Conservation (phyloP, 2,329 filamentous ascomycete genomes). For the Verticillium tricorpus region DNA sequence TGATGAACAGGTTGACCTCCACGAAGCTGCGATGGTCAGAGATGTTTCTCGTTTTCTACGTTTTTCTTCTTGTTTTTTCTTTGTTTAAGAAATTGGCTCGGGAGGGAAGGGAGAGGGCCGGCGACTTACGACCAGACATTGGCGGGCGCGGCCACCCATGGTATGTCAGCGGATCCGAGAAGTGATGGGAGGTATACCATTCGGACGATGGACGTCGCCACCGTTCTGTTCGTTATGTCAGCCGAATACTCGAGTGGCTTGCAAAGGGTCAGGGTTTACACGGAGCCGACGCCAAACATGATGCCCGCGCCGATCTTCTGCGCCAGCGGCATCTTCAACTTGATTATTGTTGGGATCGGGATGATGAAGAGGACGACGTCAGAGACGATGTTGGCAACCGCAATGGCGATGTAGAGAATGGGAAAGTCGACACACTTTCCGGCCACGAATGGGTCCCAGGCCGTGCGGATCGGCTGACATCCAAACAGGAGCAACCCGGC, state of each 20-base stretch:
- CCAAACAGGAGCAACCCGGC: slow-evolving; percentile 15
- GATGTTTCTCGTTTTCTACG: not conserved
- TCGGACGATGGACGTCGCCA: slow-evolving; percentile 19
- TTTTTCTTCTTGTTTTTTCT: no score
- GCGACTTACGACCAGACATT: slow-evolving; percentile 14
- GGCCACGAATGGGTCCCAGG: slow-evolving; percentile 14
- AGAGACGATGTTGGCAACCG: slow-evolving; percentile 39
- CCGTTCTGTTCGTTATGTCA: slow-evolving; percentile 16
- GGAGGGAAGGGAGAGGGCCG: not conserved
- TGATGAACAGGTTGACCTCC: slow-evolving; percentile 22
- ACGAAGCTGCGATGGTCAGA: slow-evolving; percentile 16
- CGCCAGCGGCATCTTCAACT: slow-evolving; percentile 35
- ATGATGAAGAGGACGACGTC: slow-evolving; percentile 40
- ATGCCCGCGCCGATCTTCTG: slow-evolving; percentile 39
- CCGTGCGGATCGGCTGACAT: slow-evolving; percentile 12
- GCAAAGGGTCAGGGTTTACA: slow-evolving; percentile 9
- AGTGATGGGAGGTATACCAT: slow-evolving; percentile 11
- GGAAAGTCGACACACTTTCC: slow-evolving; percentile 36
- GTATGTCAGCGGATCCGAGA: slow-evolving; percentile 9
- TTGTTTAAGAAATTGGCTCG: no score
- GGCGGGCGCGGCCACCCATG: slow-evolving; percentile 13
- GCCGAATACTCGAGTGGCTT: no score
- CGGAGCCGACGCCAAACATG: slow-evolving; percentile 37
- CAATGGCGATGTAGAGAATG: slow-evolving; percentile 42
- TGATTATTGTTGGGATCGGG: slow-evolving; percentile 38